Evolutionary conservation across 768 basidiomycete genomes (phyloP), one percentile per base, ranked within the genome.

Genomic region (Termitomyces titanicus): DNA sequence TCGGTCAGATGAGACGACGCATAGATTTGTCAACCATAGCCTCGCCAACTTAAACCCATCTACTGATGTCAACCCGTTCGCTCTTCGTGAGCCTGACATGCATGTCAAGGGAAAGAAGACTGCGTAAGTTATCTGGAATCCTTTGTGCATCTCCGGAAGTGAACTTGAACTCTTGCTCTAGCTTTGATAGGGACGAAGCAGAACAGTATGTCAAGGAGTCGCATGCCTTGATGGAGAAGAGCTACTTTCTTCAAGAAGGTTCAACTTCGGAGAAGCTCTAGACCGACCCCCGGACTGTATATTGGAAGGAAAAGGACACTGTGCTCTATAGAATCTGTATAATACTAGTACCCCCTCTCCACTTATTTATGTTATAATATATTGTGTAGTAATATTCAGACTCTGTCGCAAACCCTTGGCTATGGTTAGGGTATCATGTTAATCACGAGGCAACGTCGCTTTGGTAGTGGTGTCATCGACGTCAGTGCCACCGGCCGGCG

Each of bases 21-120:
- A 98, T 65, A 80, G 93, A 47, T 98, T 98, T 64, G 93, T 96
- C 60, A 98, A 98, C 70, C 96, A 98, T 74, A 92, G 89, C 55
- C 76, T 98, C 34, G 96, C 94, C 3, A 94, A 94, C 71, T 77
- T 99, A 47, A 74, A 92, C 60, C 76, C 78, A 29, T 68, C 79
- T 33, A 82, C 80, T 34, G 96, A 98, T 68, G 84, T 92, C 62
- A 97, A 95, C 65, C 93, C 92, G 0, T 94, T 94, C 62, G 90
- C 93, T 15, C 72, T 97, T 25, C 82, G 86, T 22, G 95, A 98
- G 65, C 93, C 95, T 13, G 82, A 88, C 58, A 95, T 96, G 83
- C 77, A 81, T 62, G 73, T 85, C 45, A 93, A 94, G 67, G 96
- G 96, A 12, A 79, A 74, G 47, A 83, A 81, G 46, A 73, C 86